Conservation (phyloP, 257 asterid genomes). For the Rauvolfia tetraphylla region DNA sequence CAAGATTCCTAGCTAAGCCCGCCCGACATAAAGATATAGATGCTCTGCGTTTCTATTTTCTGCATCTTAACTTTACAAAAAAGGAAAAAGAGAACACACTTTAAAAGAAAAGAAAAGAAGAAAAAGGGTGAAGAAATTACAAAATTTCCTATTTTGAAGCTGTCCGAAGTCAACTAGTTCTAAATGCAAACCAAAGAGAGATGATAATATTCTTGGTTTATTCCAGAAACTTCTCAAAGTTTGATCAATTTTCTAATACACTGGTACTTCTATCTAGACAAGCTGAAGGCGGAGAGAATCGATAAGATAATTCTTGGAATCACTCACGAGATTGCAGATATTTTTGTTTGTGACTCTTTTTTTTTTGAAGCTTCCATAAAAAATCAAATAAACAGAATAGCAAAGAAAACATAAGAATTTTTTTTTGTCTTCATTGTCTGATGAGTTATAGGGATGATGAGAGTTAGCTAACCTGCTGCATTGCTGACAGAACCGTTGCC, state of each 20-base stretch:
- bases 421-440: too few relatives aligned
- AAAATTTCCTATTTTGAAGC: background rate
- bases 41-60: background rate
- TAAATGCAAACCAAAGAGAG: background rate
- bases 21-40: background rate
- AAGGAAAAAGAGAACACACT: background rate
- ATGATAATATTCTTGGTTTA: background rate
- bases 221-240: background rate
- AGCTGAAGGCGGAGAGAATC: background rate
- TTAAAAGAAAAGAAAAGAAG: background rate
- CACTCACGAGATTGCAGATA: too few relatives aligned
- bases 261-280: too few relatives aligned
- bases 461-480: constrained; percentile 58
- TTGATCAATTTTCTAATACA: too few relatives aligned
- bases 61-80: background rate
- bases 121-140: background rate
- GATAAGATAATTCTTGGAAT: too few relatives aligned
- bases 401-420: too few relatives aligned
- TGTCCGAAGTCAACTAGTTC: background rate
- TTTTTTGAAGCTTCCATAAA: too few relatives aligned
- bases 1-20: background rate
- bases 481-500: constrained; percentile 82
- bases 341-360: too few relatives aligned
- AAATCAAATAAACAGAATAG: too few relatives aligned
- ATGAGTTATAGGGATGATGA: background rate